Evolutionary conservation across 2,329 filamentous ascomycete genomes (phyloP), one percentile per base, ranked within the genome.

Genomic region (Hortaea werneckii): DNA sequence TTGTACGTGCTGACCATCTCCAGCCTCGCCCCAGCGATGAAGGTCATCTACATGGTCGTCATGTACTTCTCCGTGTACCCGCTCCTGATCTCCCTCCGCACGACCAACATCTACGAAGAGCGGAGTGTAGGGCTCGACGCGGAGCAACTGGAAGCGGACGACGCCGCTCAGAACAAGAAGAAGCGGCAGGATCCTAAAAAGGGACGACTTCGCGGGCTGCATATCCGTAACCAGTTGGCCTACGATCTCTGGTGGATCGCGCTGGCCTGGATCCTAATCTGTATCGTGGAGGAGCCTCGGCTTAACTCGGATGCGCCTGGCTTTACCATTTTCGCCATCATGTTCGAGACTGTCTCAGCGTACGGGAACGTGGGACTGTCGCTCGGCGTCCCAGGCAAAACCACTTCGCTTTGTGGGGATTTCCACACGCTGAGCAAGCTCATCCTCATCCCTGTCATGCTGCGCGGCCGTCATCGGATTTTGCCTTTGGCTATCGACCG

Each of bases 21-120:
- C 3, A 65, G 71, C 1, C 67, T 79, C 1, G 61, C 66, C 35
- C 77, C 79, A 5, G 78, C 76, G 1, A 66, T 82, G 2, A 74
- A 80, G 48, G 70, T 82, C 0, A 62, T 78, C 1, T 82, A 79
- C 54, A 67, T 81, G 9, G 71, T 82, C 45, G 79, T 81, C 68
- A 82, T 82, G 77, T 83, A 82, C 60, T 76, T 82, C 37, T 78
- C 78, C 1, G 76, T 74, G 2, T 82, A 79, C 49, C 79, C 80
- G 0, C 73, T 82, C 20, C 74, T 77, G 27, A 78, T 82, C 48
- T 79, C 76, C 1, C 77, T 82, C 65, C 75, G 82, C 28, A 78
- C 81, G 58, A 82, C 80, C 35, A 85, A 85, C 56, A 77, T 83
- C 29, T 86, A 86, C 57, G 82, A 85, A 58, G 81, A 86, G 56